A percentile compares a stretch with the other conserved stretches of the same genome.
Evolutionary conservation across 78 protist genomes (phyloP).

Genomic region (Dictyostelium firmibasis): DNA sequence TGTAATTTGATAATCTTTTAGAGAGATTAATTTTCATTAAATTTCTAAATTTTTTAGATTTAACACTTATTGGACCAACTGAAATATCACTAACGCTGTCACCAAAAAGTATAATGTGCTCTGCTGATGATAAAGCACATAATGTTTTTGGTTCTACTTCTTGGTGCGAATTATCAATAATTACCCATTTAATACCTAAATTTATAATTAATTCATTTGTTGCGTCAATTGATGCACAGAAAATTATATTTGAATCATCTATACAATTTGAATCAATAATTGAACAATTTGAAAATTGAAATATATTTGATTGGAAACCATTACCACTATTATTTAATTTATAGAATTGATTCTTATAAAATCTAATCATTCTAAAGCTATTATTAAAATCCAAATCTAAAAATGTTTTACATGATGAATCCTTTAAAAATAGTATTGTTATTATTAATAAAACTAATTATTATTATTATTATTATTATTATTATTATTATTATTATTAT

Average conservation of each 20-base stretch:
- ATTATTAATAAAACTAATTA: not conserved
- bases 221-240: conserved; percentile 27
- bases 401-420: conserved; percentile 27
- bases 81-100: conserved; percentile 24
- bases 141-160: conserved; percentile 53
- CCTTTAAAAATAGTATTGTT: not conserved
- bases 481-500: no score
- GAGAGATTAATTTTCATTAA: not conserved
- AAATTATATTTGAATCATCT: conserved; percentile 6
- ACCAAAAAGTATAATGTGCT: conserved; percentile 28
- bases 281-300: not conserved
- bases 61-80: not conserved
- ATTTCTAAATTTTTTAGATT: not conserved
- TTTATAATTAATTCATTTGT: not conserved
- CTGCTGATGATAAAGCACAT: conserved; percentile 8
- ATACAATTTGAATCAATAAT: not conserved
- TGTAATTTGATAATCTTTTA: not conserved
- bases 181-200: conserved; percentile 42
- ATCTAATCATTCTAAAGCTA: conserved; percentile 1
- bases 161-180: conserved; percentile 55
- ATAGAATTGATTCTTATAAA: not conserved
- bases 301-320: not conserved
- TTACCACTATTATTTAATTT: not conserved
- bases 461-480: not conserved
- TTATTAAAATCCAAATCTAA: not conserved